phyloP scores from a whole-genome alignment of 1,139 yeast genomes.

The Pichia terricola region DNA sequence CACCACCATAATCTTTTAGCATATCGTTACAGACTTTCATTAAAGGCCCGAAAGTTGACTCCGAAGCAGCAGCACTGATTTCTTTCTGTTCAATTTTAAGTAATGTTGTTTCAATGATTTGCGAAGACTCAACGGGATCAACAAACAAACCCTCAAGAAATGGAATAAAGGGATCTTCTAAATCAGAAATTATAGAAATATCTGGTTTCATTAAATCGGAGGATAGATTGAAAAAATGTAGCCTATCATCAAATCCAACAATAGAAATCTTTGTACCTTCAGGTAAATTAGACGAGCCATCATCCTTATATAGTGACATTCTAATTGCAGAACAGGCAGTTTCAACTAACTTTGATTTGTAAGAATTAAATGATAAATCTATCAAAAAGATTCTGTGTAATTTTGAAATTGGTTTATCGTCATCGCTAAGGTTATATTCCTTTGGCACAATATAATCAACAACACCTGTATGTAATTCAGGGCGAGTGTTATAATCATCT shows the following conservation, averaged over 20 bases:
- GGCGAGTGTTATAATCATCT: conserved; percentile 53
- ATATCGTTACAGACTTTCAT: conserved; percentile 59
- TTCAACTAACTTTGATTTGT: conserved; percentile 53
- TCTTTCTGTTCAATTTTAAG: conserved; percentile 43
- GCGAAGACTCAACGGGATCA: conserved; percentile 58
- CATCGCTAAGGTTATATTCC: conserved; percentile 49
- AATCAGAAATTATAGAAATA: conserved; percentile 58
- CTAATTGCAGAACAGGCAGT: conserved; percentile 70
- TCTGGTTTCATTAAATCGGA: conserved; percentile 40
- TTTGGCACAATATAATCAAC: conserved; percentile 77
- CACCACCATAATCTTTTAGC: conserved; percentile 61
- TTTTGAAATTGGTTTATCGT: conserved; percentile 30
- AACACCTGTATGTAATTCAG: conserved; percentile 76
- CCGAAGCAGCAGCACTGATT: conserved; percentile 42
- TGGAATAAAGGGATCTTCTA: conserved; percentile 79
- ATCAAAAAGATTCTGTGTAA: conserved; percentile 70
- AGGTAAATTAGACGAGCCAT: conserved; percentile 28
- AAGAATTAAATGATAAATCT: conserved; percentile 61
- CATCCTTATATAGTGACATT: conserved; percentile 35
- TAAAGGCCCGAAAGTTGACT: conserved; percentile 77
- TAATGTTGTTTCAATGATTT: conserved; percentile 59
- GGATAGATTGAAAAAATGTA: conserved; percentile 68
- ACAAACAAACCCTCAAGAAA: conserved; percentile 70
- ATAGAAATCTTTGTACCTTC: conserved; percentile 50
- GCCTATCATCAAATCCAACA: conserved; percentile 62